phyloP scores from a whole-genome alignment of 805 yeast genomes.

The Candida coquimbonensis region DNA sequence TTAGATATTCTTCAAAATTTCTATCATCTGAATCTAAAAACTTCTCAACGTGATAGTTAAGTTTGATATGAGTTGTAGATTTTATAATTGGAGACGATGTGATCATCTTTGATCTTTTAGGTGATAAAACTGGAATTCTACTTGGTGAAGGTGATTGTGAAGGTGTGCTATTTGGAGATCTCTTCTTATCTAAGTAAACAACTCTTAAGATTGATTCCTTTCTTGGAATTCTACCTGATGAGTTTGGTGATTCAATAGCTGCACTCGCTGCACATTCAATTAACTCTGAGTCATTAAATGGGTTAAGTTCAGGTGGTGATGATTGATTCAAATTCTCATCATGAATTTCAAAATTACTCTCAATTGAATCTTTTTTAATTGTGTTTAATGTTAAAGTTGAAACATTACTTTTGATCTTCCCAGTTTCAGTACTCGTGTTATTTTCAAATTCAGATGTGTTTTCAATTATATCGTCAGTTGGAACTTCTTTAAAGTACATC shows the following conservation, averaged over 20 bases:
- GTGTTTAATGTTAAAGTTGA: too few relatives aligned
- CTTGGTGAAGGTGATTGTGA: neutral
- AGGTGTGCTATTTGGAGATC: neutral
- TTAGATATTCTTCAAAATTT: conserved; percentile 13
- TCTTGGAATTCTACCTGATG: conserved; percentile 2
- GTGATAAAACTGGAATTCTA: neutral
- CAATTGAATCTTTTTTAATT: too few relatives aligned
- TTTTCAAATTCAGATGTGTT: too few relatives aligned
- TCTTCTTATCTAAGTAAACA: conserved; percentile 3
- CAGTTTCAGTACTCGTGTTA: too few relatives aligned
- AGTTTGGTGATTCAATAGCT: neutral
- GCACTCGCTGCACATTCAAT: neutral
- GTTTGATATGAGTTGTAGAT: neutral
- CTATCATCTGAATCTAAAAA: neutral
- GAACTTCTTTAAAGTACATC: too few relatives aligned
- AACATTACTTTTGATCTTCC: too few relatives aligned
- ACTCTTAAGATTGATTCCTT: conserved; percentile 5
- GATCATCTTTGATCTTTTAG: neutral
- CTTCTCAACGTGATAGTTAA: neutral
- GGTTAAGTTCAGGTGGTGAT: too few relatives aligned
- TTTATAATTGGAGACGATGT: neutral
- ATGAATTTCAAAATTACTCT: too few relatives aligned
- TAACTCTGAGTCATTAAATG: neutral
- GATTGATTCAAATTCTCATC: neutral
- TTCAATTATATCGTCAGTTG: too few relatives aligned